phyloP scores from a whole-genome alignment of 257 asterid species.

The Solanum etuberosum region DNA sequence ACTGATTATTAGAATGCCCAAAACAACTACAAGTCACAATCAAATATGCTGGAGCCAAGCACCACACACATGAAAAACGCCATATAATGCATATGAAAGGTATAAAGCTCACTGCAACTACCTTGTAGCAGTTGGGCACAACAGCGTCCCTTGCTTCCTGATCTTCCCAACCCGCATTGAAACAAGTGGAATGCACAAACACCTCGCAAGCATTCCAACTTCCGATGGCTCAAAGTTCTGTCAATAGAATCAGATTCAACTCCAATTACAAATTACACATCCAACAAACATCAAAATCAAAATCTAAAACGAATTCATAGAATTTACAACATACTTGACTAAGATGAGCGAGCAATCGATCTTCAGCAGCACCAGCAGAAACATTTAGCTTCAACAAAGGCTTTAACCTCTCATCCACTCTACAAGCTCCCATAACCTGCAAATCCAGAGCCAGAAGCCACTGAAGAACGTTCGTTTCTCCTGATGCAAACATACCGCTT shows the following conservation, averaged over 20 bases:
- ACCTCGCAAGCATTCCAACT: constrained; percentile 81
- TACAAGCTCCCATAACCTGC: constrained; percentile 94
- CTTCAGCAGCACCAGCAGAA: constrained; percentile 64
- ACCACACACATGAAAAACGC: not conserved
- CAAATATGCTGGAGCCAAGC: not conserved
- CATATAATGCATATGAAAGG: not conserved
- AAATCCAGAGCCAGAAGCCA: constrained; percentile 80
- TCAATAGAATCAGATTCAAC: not conserved
- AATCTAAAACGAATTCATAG: not conserved
- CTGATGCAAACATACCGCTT: constrained; percentile 26
- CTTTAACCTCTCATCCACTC: constrained; percentile 92
- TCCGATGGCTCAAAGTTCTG: constrained; percentile 91
- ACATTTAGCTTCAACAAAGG: constrained; percentile 77
- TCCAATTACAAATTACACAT: not conserved
- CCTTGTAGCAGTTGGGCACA: constrained; percentile 79
- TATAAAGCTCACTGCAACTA: constrained; percentile 13
- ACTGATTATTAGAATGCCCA: not conserved
- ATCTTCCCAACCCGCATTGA: constrained; percentile 89
- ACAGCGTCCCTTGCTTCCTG: constrained; percentile 48
- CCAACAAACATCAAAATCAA: not conserved
- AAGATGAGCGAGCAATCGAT: constrained; percentile 61
- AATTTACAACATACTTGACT: constrained; percentile 42
- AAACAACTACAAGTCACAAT: not conserved
- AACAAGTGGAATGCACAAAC: constrained; percentile 86
- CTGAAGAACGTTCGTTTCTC: constrained; percentile 46